Evolutionary conservation across 805 yeast genomes (phyloP).

Genomic region (Barnettozyma pratensis): DNA sequence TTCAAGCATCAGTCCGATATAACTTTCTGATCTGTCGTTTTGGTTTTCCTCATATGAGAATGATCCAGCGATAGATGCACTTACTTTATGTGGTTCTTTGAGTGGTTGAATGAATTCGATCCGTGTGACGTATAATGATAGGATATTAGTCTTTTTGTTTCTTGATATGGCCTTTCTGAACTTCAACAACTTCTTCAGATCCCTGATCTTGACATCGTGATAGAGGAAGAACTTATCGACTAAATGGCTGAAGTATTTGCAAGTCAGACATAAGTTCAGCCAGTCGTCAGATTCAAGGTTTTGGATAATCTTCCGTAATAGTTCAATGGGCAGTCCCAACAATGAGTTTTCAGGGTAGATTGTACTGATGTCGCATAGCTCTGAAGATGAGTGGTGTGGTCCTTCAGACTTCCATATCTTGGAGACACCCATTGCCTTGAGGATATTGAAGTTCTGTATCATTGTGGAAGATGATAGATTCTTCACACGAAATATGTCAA

Average conservation of each 20-base stretch:
- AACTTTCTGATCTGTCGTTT: slow-evolving; percentile 15
- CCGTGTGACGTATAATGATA: slow-evolving; percentile 20
- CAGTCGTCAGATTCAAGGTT: slow-evolving; percentile 23
- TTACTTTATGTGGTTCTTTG: slow-evolving; percentile 11
- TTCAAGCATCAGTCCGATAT: slow-evolving; percentile 33
- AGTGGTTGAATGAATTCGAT: slow-evolving; percentile 17
- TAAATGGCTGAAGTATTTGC: slow-evolving; percentile 32
- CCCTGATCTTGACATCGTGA: slow-evolving; percentile 27
- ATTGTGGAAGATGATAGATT: no score
- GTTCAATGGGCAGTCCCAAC: slow-evolving; percentile 39
- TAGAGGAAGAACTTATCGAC: slow-evolving; percentile 36
- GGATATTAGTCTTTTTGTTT: slow-evolving; percentile 25
- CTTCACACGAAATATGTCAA: no score
- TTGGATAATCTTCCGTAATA: slow-evolving; percentile 32
- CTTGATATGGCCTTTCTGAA: slow-evolving; percentile 33
- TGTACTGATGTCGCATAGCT: slow-evolving; percentile 1
- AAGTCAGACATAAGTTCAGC: slow-evolving; percentile 28
- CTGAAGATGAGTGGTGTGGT: slow-evolving; percentile 5
- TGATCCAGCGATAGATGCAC: slow-evolving; percentile 18
- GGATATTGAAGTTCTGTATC: background rate
- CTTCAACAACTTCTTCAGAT: slow-evolving; percentile 14
- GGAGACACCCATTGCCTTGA: slow-evolving; percentile 3
- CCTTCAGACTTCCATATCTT: slow-evolving; percentile 1
- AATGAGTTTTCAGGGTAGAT: slow-evolving; percentile 30
- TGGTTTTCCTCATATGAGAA: slow-evolving; percentile 20